phyloP scores from a whole-genome alignment of 2,329 filamentous ascomycete species.

The Ampelomyces quisqualis region DNA sequence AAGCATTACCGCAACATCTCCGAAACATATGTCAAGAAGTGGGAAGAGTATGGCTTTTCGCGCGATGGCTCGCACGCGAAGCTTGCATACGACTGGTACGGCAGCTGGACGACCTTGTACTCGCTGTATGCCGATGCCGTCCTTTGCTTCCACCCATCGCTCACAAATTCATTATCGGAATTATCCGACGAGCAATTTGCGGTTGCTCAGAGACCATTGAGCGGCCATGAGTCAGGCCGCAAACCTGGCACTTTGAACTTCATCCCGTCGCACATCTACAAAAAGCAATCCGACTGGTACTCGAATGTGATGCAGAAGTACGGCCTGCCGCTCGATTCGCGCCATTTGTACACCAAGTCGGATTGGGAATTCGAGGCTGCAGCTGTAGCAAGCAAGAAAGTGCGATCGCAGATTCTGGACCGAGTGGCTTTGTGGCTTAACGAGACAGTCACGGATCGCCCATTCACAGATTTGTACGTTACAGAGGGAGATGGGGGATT shows the following conservation, averaged over 20 bases:
- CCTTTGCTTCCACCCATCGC: conserved; percentile 72
- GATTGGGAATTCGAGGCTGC: conserved; percentile 92
- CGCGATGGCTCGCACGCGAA: conserved; percentile 70
- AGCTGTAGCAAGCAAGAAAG: conserved; percentile 68
- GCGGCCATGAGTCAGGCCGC: conserved; percentile 19
- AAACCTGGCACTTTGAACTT: conserved; percentile 53
- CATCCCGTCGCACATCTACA: conserved; percentile 74
- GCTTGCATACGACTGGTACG: conserved; percentile 76
- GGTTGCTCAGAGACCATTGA: conserved; percentile 28
- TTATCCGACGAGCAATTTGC: neutral
- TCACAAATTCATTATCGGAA: conserved; percentile 38
- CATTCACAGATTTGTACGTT: conserved; percentile 79
- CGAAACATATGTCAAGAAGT: conserved; percentile 68
- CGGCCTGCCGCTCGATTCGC: conserved; percentile 77
- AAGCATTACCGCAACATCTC: conserved; percentile 64
- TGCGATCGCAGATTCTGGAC: conserved; percentile 70
- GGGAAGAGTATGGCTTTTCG: conserved; percentile 71
- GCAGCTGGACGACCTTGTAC: conserved; percentile 82
- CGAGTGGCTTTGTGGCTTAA: conserved; percentile 80
- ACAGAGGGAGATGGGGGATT: conserved; percentile 77
- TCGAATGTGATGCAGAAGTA: conserved; percentile 75
- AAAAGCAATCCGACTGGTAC: conserved; percentile 80
- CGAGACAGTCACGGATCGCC: conserved; percentile 72
- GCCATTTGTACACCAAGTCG: conserved; percentile 82
- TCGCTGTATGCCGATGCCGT: conserved; percentile 79